Percentiles rank a stretch among this genome's conserved stretches.
Conservation (phyloP, 176 grass and related monocot species). For the Calamus simplicifolius region DNA sequence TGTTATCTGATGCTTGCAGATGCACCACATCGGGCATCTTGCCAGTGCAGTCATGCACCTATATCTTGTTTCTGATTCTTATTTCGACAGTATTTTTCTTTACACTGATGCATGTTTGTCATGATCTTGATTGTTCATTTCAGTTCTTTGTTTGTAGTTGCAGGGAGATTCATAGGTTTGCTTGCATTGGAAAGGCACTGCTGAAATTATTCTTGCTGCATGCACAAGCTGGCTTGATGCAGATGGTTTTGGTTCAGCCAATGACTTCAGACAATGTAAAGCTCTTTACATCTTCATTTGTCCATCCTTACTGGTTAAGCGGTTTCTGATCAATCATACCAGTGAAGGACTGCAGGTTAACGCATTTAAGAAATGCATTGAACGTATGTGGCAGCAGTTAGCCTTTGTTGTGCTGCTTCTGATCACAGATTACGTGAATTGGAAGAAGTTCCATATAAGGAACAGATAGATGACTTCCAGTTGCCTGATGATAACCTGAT, state of each 20-base stretch:
- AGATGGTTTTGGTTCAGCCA: constrained; percentile 43
- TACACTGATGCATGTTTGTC: too few species aligned
- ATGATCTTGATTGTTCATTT: constrained; percentile 9
- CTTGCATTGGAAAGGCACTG: constrained; percentile 95
- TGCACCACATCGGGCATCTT: too few species aligned
- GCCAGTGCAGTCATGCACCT: too few species aligned
- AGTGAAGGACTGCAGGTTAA: constrained; percentile 35
- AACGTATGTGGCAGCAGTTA: constrained; percentile 67
- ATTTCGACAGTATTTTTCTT: too few species aligned
- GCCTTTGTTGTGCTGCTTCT: constrained; percentile 85
- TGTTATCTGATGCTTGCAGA: too few species aligned
- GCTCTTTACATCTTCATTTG: neutral
- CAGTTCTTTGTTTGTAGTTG: constrained; percentile 17
- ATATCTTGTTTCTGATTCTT: too few species aligned
- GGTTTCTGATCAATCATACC: neutral
- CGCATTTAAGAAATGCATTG: constrained; percentile 57
- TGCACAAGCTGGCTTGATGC: constrained; percentile 58
- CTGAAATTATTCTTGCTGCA: constrained; percentile 70
- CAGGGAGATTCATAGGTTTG: constrained; percentile 54
- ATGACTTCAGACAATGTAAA: constrained; percentile 49
- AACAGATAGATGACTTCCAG: constrained; percentile 44
- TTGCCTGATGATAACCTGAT: constrained; percentile 60
- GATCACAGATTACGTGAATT: constrained; percentile 50
- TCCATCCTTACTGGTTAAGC: neutral
- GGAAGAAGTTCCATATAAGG: constrained; percentile 46